Base-by-base conservation (phyloP, 1,139 yeast genomes). In the Zygosaccharomyces pseudobailii region DNA sequence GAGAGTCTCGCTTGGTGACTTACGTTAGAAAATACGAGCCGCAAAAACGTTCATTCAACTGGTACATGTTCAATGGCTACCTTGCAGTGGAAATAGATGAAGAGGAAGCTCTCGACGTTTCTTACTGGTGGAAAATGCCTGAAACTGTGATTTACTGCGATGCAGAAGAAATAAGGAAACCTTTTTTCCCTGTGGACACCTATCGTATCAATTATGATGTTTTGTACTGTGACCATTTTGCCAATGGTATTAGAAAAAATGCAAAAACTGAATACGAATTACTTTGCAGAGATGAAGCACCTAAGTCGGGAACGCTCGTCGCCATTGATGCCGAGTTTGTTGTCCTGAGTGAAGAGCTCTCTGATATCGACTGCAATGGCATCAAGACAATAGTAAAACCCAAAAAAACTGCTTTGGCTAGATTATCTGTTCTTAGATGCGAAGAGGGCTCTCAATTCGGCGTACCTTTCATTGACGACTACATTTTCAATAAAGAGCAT, bases 241-340 rank as follows among this genome's bases (percentile, higher is more conserved):
- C 89, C 0, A 77, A 78, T n/a, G 83, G 84, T 1, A 78, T 80
- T 10, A 71, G 92, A 53, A 80, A 80, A 45, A 76, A 74, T 1
- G 74, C 77, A 52, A 72, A 71, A 45, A 73, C 76, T 46, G 89
- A 87, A 53, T 87, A 85, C 63, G 75, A 78, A 56, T 71, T 86
- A 17, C 69, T 88, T 46, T 80, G 89, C 0, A 67, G 69, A 20
- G 74, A 75, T 40, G 92, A 86, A 58, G 87, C 88, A 0, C 95
- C 96, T 2, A 59, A 62, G 23, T 77, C 83, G 0, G 96, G 96
- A 0, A 73, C 87, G 0, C 66, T 89, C 36, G 82, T 90, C 17
- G 98, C 98, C 0, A 84, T 94, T 47, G 99, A 94, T 71, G 97
- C 99, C 0, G 99, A 94, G 66, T 94, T 94, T 72, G 97, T 94